Conservation (phyloP, 1,284 basidiomycete species). For the Cryptococcus floricola region DNA sequence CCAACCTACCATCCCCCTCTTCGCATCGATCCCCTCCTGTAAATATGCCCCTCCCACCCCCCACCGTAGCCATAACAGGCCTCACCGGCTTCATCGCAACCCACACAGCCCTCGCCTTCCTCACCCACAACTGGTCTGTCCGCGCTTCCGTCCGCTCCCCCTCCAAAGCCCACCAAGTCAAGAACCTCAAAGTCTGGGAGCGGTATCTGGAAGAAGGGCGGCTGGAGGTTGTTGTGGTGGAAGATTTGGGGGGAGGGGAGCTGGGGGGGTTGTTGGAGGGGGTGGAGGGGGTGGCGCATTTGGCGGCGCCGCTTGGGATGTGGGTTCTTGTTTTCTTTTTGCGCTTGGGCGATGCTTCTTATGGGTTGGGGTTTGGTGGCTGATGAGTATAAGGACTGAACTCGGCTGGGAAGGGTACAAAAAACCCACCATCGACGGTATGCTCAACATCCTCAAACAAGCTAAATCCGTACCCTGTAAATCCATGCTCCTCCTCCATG, state of each 20-base stretch:
- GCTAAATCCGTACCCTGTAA: constrained; percentile 33
- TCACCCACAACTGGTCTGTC: constrained; percentile 32
- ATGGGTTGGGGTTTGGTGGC: too few relatives aligned
- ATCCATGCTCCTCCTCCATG: background rate
- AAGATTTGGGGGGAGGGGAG: constrained; percentile 34
- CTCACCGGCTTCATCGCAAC: constrained; percentile 32
- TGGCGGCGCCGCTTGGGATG: constrained; percentile 6
- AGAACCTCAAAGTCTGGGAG: constrained; percentile 7
- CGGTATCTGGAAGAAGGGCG: constrained; percentile 15
- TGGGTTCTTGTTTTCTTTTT: constrained; percentile 1
- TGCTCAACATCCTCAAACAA: constrained; percentile 45
- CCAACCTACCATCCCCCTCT: too few relatives aligned
- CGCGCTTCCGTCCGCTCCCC: constrained; percentile 46
- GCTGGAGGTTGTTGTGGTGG: constrained; percentile 29
- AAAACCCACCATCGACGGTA: constrained; percentile 52
- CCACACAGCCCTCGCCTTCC: constrained; percentile 29
- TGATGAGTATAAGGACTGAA: constrained; percentile 6
- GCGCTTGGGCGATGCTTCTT: background rate
- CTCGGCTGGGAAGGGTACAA: constrained; percentile 40
- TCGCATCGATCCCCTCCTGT: background rate
- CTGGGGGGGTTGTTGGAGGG: constrained; percentile 40
- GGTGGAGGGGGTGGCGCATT: constrained; percentile 20
- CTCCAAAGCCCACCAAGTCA: constrained; percentile 37
- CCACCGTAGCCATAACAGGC: constrained; percentile 32
- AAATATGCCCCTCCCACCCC: background rate